A percentile compares a stretch with the other conserved stretches of the same genome.
These are phyloP conservation scores for Thinopyrum elongatum DNA, from an alignment of 176 grass and related monocot species.

Conservation along the genomic window DNA sequence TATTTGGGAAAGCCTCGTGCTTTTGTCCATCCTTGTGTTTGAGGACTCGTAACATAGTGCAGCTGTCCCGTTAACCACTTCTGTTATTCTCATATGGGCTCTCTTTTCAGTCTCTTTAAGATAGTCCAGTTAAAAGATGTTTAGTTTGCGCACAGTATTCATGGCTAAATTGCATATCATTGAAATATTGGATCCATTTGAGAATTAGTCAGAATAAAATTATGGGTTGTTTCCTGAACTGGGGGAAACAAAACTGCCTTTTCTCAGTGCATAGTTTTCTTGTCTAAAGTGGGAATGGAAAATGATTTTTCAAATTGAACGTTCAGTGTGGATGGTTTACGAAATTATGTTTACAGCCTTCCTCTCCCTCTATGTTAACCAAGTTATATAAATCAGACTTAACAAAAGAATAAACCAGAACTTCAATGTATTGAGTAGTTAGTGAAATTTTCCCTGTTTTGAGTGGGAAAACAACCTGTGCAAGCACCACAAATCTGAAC, in stretches of 20 bases:
- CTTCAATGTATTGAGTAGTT: background rate
- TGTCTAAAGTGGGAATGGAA: constrained; percentile 8
- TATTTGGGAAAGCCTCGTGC: constrained; percentile 9
- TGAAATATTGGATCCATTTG: background rate
- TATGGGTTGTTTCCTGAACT: background rate
- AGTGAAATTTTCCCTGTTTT: constrained; percentile 8
- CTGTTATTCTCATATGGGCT: constrained; percentile 1
- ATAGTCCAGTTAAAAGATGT: constrained; percentile 2
- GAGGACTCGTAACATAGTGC: background rate
- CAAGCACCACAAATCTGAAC: background rate
- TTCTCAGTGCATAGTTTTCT: background rate
- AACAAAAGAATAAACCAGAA: background rate
- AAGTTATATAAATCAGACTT: background rate
- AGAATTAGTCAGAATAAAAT: constrained; percentile 9
- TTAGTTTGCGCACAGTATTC: background rate
- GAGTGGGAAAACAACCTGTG: background rate
- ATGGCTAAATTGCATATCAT: constrained; percentile 7
- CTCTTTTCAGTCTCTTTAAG: constrained; percentile 10
- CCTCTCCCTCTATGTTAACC: constrained; percentile 6
- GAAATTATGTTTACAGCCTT: constrained; percentile 10
- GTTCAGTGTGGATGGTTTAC: background rate
- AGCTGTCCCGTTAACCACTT: background rate
- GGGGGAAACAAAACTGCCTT: background rate
- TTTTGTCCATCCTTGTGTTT: constrained; percentile 22
- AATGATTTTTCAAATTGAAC: background rate